Evolutionary conservation across 129 eudicot genomes (phyloP).

Genomic region (Flaveria linearis): DNA sequence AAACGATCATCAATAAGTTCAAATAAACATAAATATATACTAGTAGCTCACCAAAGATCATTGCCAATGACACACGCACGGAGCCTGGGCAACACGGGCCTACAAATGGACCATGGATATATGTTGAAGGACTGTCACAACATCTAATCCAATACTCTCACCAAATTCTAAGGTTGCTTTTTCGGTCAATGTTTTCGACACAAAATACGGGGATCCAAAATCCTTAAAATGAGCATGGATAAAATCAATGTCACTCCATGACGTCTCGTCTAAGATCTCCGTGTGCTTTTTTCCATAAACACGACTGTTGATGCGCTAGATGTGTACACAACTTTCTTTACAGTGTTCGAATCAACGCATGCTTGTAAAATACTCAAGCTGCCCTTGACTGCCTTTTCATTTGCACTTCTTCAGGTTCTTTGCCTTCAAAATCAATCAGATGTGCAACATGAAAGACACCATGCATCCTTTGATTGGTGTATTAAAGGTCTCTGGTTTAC

Average conservation of each 20-base stretch:
- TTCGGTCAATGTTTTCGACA: constrained; percentile 48
- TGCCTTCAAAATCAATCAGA: constrained; percentile 38
- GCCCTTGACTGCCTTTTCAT: constrained; percentile 31
- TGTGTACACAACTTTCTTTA: constrained; percentile 50
- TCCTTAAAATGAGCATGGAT: constrained; percentile 12
- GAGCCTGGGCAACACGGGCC: constrained; percentile 38
- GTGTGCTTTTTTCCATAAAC: constrained; percentile 2
- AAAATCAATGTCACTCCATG: constrained; percentile 49
- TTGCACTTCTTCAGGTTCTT: constrained; percentile 34
- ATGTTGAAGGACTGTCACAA: constrained; percentile 45
- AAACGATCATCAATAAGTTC: background rate
- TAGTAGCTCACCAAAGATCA: constrained; percentile 47
- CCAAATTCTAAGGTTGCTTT: constrained; percentile 49
- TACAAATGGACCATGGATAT: constrained; percentile 55
- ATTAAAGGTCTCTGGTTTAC: constrained; percentile 47
- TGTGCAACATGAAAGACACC: constrained; percentile 69
- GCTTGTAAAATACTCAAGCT: constrained; percentile 46
- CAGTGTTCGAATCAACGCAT: constrained; percentile 50
- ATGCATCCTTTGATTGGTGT: constrained; percentile 52
- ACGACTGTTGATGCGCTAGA: constrained; percentile 42
- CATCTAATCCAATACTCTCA: constrained; percentile 49
- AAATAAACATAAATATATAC: background rate
- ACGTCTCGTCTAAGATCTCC: constrained; percentile 42
- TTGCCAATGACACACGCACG: constrained; percentile 37
- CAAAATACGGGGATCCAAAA: constrained; percentile 29